phyloP scores from a whole-genome alignment of 495 filamentous ascomycete genomes.

The Diplogelasinospora grovesii region DNA sequence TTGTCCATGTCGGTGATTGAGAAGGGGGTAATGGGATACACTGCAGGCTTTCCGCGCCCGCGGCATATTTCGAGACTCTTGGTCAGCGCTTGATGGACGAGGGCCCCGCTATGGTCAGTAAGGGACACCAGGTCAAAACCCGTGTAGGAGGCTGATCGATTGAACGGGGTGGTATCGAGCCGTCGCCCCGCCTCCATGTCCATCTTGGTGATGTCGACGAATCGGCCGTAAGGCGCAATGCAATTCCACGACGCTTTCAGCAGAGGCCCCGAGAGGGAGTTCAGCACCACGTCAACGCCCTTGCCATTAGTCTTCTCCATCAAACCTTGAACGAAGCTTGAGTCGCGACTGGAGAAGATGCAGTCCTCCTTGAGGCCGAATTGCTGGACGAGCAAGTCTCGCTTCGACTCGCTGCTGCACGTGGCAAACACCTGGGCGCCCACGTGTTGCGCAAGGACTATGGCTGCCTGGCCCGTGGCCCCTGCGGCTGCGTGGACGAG shows the following conservation, averaged over 20 bases:
- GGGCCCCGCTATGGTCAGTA: constrained; percentile 4
- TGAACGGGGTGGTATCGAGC: neutral
- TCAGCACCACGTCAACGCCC: neutral
- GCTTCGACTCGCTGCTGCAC: too few species aligned
- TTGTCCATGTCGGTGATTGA: constrained; percentile 24
- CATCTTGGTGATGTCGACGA: neutral
- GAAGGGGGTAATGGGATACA: constrained; percentile 18
- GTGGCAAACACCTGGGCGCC: too few species aligned
- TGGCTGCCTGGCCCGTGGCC: too few species aligned
- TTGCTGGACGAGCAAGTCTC: too few species aligned
- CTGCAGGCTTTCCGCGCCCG: constrained; percentile 12
- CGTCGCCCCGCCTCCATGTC: neutral
- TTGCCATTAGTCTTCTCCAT: neutral
- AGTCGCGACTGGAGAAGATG: too few species aligned
- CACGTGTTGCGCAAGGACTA: too few species aligned
- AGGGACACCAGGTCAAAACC: neutral
- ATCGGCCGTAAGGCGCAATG: neutral
- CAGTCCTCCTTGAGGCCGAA: too few species aligned
- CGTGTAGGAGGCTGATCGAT: neutral
- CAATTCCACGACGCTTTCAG: neutral
- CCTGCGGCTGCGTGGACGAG: constrained; percentile 1
- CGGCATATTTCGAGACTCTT: constrained; percentile 10
- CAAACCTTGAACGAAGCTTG: neutral
- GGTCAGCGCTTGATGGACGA: constrained; percentile 3
- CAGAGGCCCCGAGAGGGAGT: neutral